Conservation (phyloP, 1,284 basidiomycete species). For the Trichosporon inkin region DNA sequence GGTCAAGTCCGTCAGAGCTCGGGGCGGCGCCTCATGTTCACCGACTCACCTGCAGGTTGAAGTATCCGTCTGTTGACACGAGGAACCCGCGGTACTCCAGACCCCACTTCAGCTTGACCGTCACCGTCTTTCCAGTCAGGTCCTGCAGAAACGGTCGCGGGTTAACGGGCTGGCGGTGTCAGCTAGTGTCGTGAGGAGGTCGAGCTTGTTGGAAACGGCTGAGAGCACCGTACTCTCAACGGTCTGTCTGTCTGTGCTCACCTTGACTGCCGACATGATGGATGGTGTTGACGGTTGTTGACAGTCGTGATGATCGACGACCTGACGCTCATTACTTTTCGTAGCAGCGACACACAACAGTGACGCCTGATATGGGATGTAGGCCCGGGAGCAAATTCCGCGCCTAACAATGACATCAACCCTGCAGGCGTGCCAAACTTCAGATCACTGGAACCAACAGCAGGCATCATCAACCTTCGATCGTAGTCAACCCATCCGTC, state of each 20-base stretch:
- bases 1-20: not conserved
- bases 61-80: conserved; percentile 97
- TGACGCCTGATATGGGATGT: conserved; percentile 2
- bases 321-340: not conserved
- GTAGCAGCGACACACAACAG: not conserved
- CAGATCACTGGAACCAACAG: not conserved
- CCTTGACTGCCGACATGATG: conserved; percentile 40
- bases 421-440: conserved; percentile 4
- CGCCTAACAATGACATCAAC: conserved; percentile 6
- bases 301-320: not conserved
- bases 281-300: conserved; percentile 10
- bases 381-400: conserved; percentile 1
- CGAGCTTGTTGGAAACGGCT: conserved; percentile 7
- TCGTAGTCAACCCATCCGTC: not conserved
- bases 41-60: conserved; percentile 88
- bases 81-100: conserved; percentile 98
- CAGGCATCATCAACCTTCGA: not conserved
- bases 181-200: not conserved
- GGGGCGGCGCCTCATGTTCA: too few relatives aligned
- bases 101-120: conserved; percentile 96
- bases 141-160: conserved; percentile 99
- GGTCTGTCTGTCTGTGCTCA: conserved; percentile 2
- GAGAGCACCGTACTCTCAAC: too few relatives aligned
- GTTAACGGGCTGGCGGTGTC: conserved; percentile 67
- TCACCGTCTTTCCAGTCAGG: conserved; percentile 93